phyloP scores from a whole-genome alignment of 345 rosid genomes.

The Populus alba region DNA sequence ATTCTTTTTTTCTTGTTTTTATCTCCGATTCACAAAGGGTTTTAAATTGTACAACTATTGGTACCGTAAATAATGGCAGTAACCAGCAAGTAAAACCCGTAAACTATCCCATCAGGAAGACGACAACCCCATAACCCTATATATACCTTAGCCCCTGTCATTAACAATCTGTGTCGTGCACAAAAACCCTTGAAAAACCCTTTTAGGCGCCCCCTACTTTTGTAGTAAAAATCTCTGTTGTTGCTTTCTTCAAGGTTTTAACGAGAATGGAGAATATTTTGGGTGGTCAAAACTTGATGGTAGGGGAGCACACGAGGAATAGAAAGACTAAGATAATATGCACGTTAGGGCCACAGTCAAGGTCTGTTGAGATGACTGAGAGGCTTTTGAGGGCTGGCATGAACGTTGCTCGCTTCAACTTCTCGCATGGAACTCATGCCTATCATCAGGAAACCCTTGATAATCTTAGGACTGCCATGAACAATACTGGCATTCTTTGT shows the following conservation, averaged over 20 bases:
- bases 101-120: neutral
- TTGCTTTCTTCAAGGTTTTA: neutral
- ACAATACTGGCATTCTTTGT: conserved; percentile 80
- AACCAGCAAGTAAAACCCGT: too few species aligned
- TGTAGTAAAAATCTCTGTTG: neutral
- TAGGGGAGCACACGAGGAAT: conserved; percentile 26
- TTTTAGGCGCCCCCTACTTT: neutral
- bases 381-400: conserved; percentile 87
- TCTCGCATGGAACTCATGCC: conserved; percentile 91
- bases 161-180: neutral
- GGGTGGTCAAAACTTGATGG: neutral
- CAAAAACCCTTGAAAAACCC: neutral
- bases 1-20: neutral
- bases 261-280: conserved; percentile 7
- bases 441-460: conserved; percentile 92
- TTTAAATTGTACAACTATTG: neutral
- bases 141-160: neutral
- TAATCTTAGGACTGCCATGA: conserved; percentile 81
- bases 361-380: conserved; percentile 74
- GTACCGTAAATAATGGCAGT: too few species aligned
- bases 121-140: neutral
- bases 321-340: conserved; percentile 95
- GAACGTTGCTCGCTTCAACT: conserved; percentile 53
- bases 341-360: conserved; percentile 87
- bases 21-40: neutral